Base-by-base conservation (phyloP, 805 yeast genomes). In the Sugiyamaella lignohabitans region DNA sequence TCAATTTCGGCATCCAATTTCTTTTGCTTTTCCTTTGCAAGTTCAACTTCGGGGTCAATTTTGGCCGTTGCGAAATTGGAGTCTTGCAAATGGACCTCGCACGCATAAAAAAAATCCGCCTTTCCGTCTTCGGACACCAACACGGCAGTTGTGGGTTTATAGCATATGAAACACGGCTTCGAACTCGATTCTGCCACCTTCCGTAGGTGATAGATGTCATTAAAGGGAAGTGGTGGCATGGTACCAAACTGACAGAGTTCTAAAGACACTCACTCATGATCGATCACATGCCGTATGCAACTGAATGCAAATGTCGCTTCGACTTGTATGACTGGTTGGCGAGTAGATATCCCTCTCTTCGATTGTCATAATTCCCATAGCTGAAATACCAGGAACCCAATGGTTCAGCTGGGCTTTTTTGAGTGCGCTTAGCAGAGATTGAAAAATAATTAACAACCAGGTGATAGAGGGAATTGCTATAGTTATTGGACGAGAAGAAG, bases 101-200 rank as follows among this genome's bases (percentile, higher is more conserved):
- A 79, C 1, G 69, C 64, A 56, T 76, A 79, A 58, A 79, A 75
- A 57, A 70, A 75, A 56, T 79, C 84, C 2, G 63, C 54, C 17
- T 58, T 63, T 38, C 71, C 72, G 47, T 68, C 71, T 22, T 67
- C 65, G 8, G 75, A 64, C 8, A 78, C 66, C 43, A 79, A 61
- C 20, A 79, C 84, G 1, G 68, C 63, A 2, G 64, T 43, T 1
- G 80, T 65, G 1, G 83, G 80, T 49, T 74, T 73, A 59, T 69
- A 76, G 65, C 84, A 79, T 11, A 78, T 59, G 37, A 58, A 54
- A 54, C 84, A 79, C 0, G 82, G 67, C 52, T 68, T 68, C 34
- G 72, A 53, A 46, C 71, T 69, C 11, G 60, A 48, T 3, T 64
- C 71, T 0, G 79, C 75, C 10, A 78, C 82, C 27, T 58, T 59